Evolutionary conservation across 2,329 filamentous ascomycete species (phyloP).

Genomic region (Tolypocladium album): DNA sequence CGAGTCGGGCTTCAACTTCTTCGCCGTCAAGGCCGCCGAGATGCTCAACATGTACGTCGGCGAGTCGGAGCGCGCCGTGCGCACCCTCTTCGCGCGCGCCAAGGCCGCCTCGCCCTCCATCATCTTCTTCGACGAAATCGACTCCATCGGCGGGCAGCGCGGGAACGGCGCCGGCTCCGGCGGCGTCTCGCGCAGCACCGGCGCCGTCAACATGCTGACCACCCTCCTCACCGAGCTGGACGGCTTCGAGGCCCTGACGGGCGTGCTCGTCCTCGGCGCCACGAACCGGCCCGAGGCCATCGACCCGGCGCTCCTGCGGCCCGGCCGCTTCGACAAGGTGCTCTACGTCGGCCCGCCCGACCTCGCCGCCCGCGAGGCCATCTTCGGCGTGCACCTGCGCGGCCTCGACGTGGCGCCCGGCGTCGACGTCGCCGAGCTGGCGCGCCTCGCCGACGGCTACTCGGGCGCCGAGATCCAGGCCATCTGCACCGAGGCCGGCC

Average conservation of each 20-base stretch:
- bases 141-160: constrained; percentile 60
- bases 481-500: constrained; percentile 35
- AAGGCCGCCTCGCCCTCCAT: constrained; percentile 80
- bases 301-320: constrained; percentile 75
- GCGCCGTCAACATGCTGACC: constrained; percentile 72
- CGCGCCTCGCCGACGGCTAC: constrained; percentile 58
- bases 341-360: constrained; percentile 82
- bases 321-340: constrained; percentile 74
- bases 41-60: constrained; percentile 95
- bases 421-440: constrained; percentile 55
- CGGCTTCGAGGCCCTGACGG: constrained; percentile 74
- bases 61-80: constrained; percentile 78
- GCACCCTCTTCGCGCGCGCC: constrained; percentile 78
- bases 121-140: constrained; percentile 96
- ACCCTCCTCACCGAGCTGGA: constrained; percentile 93
- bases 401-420: constrained; percentile 49
- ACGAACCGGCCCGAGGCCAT: constrained; percentile 84
- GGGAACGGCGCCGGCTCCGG: constrained; percentile 24
- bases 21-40: constrained; percentile 88
- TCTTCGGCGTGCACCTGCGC: constrained; percentile 57
- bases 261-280: constrained; percentile 79
- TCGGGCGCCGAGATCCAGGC: constrained; percentile 72
- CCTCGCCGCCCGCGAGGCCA: constrained; percentile 59
- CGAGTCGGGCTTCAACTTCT: constrained; percentile 84
- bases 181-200: constrained; percentile 19